A percentile compares a stretch with the other conserved stretches of the same genome.
phyloP scores from a whole-genome alignment of 2,329 filamentous ascomycete species.

The Colletotrichum trifolii region DNA sequence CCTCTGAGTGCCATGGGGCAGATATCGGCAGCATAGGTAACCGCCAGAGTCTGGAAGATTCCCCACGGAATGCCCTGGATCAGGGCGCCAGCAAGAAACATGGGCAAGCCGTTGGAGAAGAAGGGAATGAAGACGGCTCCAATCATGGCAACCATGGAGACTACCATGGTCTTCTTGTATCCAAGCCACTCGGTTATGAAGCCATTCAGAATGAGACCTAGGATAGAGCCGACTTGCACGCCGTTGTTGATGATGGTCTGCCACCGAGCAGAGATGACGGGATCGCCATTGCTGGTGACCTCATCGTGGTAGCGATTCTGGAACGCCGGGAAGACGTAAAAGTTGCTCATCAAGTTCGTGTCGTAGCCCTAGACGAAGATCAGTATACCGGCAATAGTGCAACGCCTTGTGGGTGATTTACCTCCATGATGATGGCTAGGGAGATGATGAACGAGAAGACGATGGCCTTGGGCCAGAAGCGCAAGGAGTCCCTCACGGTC shows the following conservation, averaged over 20 bases:
- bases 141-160: slow-evolving; percentile 50
- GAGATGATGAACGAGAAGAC: slow-evolving; percentile 40
- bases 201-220: slow-evolving; percentile 61
- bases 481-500: slow-evolving; percentile 38
- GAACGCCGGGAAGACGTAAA: slow-evolving; percentile 51
- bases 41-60: slow-evolving; percentile 48
- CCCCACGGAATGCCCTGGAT: slow-evolving; percentile 50
- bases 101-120: slow-evolving; percentile 52
- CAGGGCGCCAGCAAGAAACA: slow-evolving; percentile 53
- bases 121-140: slow-evolving; percentile 60
- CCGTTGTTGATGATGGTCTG: slow-evolving; percentile 60
- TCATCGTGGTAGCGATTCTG: slow-evolving; percentile 51
- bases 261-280: slow-evolving; percentile 62
- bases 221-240: slow-evolving; percentile 56
- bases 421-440: slow-evolving; percentile 43
- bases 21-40: slow-evolving; percentile 52
- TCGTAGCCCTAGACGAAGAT: slow-evolving; percentile 47
- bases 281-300: slow-evolving; percentile 46
- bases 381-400: neutral
- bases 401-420: neutral
- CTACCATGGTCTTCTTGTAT: slow-evolving; percentile 56
- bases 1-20: slow-evolving; percentile 48
- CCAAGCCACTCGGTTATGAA: slow-evolving; percentile 56
- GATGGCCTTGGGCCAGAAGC: slow-evolving; percentile 39
- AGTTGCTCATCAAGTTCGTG: slow-evolving; percentile 48